A percentile compares a stretch with the other conserved stretches of the same genome.
Conservation (phyloP, 441 rosid species). For the Brassica balearica region DNA sequence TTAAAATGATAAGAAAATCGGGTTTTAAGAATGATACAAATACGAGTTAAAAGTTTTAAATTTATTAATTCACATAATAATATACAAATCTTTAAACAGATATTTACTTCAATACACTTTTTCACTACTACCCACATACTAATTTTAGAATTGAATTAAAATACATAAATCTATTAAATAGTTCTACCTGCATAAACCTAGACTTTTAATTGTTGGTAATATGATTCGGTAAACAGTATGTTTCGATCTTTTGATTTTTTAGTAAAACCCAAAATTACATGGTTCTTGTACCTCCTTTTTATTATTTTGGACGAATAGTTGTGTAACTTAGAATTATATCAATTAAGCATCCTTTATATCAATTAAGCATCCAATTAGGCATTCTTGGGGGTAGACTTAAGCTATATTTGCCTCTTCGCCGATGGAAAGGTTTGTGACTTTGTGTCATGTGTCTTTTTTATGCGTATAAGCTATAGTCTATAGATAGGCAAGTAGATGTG, state of each 20-base stretch:
- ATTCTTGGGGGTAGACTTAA: slow-evolving; percentile 16
- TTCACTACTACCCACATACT: neutral
- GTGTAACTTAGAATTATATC: slow-evolving; percentile 5
- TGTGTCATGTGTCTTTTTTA: slow-evolving; percentile 17
- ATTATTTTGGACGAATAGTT: neutral
- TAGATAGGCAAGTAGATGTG: neutral
- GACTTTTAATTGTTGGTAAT: neutral
- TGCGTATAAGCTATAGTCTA: neutral
- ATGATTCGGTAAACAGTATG: slow-evolving; percentile 4
- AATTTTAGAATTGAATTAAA: neutral
- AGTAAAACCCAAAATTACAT: neutral
- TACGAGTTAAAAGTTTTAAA: too few relatives aligned
- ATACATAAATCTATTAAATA: neutral
- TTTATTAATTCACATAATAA: too few relatives aligned
- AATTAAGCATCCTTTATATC: slow-evolving; percentile 15
- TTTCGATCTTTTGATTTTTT: neutral
- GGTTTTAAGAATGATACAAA: too few relatives aligned
- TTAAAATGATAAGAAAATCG: too few relatives aligned
- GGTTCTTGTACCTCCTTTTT: neutral
- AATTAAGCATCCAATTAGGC: slow-evolving; percentile 21
- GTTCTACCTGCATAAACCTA: neutral
- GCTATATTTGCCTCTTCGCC: slow-evolving; percentile 36
- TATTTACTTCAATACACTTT: too few relatives aligned
- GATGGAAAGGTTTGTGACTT: slow-evolving; percentile 33
- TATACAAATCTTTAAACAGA: too few relatives aligned